These are phyloP conservation scores for Croton setiger DNA, from an alignment of 441 rosid species.

Conservation along the genomic window DNA sequence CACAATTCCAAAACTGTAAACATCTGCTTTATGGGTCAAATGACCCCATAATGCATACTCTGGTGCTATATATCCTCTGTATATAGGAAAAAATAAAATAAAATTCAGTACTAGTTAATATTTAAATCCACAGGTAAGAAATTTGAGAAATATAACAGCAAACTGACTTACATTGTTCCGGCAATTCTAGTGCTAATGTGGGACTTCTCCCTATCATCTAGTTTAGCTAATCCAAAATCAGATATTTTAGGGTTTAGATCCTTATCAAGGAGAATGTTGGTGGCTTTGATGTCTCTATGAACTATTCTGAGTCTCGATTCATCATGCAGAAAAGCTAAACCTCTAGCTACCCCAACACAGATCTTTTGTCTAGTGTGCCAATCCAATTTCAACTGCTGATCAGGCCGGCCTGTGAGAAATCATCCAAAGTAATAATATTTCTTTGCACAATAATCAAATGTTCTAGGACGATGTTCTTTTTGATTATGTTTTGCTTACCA, in stretches of 20 bases:
- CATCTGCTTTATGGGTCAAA: slow-evolving; percentile 56
- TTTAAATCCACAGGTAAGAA: background rate
- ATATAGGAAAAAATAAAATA: background rate
- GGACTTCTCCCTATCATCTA: slow-evolving; percentile 67
- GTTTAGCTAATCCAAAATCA: slow-evolving; percentile 72
- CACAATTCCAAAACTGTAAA: slow-evolving; percentile 59
- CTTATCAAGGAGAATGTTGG: slow-evolving; percentile 69
- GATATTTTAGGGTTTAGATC: slow-evolving; percentile 59
- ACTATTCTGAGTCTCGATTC: slow-evolving; percentile 61
- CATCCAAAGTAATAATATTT: slow-evolving; percentile 8
- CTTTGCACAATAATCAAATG: slow-evolving; percentile 10
- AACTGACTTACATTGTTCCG: slow-evolving; percentile 59
- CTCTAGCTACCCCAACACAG: slow-evolving; percentile 58
- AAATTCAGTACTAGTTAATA: background rate
- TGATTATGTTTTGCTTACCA: slow-evolving; percentile 24
- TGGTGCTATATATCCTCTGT: slow-evolving; percentile 70
- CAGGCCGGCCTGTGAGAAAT: slow-evolving; percentile 25
- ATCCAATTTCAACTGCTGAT: slow-evolving; percentile 43
- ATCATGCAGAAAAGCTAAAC: slow-evolving; percentile 65
- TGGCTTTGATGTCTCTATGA: slow-evolving; percentile 74
- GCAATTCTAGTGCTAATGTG: slow-evolving; percentile 75
- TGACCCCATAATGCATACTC: no score
- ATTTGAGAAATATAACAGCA: background rate
- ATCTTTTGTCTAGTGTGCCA: slow-evolving; percentile 60
- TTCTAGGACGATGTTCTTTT: background rate